Evolutionary conservation across 208 protist species (phyloP).

Genomic region (Leishmania major): DNA sequence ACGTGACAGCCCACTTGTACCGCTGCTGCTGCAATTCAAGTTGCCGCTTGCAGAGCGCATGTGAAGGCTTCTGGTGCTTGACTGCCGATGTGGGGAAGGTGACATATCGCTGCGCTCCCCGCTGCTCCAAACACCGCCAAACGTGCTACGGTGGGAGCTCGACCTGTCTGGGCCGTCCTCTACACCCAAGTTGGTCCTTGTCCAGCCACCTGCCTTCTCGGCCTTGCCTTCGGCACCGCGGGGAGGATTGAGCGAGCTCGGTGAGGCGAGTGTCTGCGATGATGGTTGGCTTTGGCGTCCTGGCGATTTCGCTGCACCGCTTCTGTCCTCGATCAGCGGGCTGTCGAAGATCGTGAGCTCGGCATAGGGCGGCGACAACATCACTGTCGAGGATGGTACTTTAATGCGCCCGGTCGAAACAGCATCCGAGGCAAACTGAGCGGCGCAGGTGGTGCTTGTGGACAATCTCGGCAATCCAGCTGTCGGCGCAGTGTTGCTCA

Average conservation of each 20-base stretch:
- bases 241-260: background rate
- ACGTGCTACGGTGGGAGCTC: background rate
- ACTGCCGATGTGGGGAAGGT: background rate
- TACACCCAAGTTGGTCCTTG: background rate
- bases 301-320: background rate
- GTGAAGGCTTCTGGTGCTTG: background rate
- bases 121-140: background rate
- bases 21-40: background rate
- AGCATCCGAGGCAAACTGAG: background rate
- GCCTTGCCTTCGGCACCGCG: background rate
- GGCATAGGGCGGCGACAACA: background rate
- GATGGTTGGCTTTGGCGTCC: background rate
- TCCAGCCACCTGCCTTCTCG: background rate
- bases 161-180: background rate
- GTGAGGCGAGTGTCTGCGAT: background rate
- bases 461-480: background rate
- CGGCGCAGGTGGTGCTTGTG: background rate
- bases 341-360: no score
- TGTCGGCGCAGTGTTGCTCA: background rate
- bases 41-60: slow-evolving; percentile 1
- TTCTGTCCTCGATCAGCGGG: background rate
- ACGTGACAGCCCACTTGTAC: background rate
- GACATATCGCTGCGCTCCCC: background rate
- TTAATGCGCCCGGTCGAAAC: background rate
- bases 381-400: background rate